Percentiles rank a stretch among this genome's conserved stretches.
Conservation (phyloP, 2,329 filamentous ascomycete species). For the Arthrocladium fulminans region DNA sequence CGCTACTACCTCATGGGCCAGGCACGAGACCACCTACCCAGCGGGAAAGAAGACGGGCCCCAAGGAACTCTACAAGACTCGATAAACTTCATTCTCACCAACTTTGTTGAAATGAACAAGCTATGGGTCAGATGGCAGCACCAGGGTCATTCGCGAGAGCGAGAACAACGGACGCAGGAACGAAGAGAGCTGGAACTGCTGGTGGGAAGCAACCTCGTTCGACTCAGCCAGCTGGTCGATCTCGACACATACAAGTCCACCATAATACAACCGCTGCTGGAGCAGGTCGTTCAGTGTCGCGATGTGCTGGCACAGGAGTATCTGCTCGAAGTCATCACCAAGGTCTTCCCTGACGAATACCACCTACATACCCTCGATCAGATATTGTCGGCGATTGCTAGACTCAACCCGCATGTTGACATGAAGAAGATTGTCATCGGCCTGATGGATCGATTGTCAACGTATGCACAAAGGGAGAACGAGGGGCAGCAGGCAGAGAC, state of each 20-base stretch:
- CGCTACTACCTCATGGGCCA: constrained; percentile 95
- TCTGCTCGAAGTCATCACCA: constrained; percentile 92
- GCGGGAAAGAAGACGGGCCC: constrained; percentile 74
- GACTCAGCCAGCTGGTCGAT: constrained; percentile 90
- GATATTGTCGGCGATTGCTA: constrained; percentile 83
- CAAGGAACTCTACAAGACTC: constrained; percentile 95
- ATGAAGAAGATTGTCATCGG: constrained; percentile 97
- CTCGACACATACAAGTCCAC: constrained; percentile 86
- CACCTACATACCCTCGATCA: constrained; percentile 95
- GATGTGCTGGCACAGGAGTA: constrained; percentile 97
- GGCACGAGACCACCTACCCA: constrained; percentile 78
- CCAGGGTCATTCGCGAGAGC: constrained; percentile 89
- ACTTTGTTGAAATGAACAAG: constrained; percentile 99
- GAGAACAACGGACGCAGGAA: constrained; percentile 88
- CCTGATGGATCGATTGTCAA: constrained; percentile 89
- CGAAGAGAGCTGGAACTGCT: constrained; percentile 89
- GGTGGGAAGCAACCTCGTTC: constrained; percentile 91
- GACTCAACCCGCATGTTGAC: constrained; percentile 92
- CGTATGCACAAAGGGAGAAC: constrained; percentile 85
- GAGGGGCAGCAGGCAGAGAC: constrained; percentile 50
- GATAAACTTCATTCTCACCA: constrained; percentile 95
- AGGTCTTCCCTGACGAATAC: constrained; percentile 97
- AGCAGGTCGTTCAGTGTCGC: constrained; percentile 95
- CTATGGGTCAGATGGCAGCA: constrained; percentile 96
- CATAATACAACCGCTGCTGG: constrained; percentile 78